Percentiles rank a stretch among this genome's conserved stretches.
phyloP scores from a whole-genome alignment of 2,329 filamentous ascomycete species.

The Thielaviopsis populi region DNA sequence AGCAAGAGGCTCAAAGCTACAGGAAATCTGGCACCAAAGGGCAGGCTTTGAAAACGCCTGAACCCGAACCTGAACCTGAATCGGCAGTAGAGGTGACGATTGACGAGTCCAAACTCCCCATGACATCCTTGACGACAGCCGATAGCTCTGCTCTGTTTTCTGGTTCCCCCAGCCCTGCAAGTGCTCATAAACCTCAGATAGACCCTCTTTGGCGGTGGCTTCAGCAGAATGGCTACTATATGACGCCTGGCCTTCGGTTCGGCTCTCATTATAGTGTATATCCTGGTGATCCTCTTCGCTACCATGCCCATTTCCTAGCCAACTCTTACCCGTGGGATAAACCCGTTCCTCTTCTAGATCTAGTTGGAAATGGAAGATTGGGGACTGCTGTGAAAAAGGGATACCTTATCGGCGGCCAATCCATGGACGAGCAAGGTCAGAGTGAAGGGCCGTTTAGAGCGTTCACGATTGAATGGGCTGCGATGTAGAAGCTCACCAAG shows the following conservation, averaged over 20 bases:
- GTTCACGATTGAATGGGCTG: conserved; percentile 87
- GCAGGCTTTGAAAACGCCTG: conserved; percentile 18
- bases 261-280: conserved; percentile 92
- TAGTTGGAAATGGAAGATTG: conserved; percentile 73
- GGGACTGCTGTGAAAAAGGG: conserved; percentile 95
- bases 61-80: conserved; percentile 9
- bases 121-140: conserved; percentile 7
- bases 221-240: conserved; percentile 57
- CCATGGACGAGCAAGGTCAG: conserved; percentile 25
- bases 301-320: conserved; percentile 87
- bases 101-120: not conserved
- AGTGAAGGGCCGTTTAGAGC: conserved; percentile 39
- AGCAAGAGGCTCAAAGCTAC: conserved; percentile 18
- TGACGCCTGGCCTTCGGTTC: conserved; percentile 84
- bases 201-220: conserved; percentile 62
- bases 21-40: conserved; percentile 18
- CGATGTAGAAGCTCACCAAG: conserved; percentile 45
- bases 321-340: conserved; percentile 79
- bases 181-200: conserved; percentile 27
- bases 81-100: not conserved
- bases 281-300: conserved; percentile 83
- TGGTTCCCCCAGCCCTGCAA: conserved; percentile 20
- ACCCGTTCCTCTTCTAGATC: conserved; percentile 66
- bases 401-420: conserved; percentile 65
- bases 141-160: conserved; percentile 5